Evolutionary conservation across 805 yeast species (phyloP).

Genomic region (Candida alai): DNA sequence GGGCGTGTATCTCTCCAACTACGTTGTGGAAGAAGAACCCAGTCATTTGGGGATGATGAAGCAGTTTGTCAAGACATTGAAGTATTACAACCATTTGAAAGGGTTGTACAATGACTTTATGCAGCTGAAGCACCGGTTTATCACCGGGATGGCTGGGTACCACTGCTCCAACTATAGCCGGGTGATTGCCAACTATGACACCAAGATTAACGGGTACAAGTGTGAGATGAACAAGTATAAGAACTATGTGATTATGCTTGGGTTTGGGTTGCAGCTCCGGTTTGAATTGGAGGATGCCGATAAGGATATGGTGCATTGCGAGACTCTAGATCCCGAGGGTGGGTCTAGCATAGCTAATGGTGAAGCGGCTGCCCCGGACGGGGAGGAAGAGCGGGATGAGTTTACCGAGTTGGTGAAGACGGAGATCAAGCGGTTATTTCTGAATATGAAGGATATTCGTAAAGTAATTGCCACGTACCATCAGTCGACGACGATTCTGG

Average conservation of each 20-base stretch:
- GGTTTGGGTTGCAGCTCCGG: constrained; percentile 45
- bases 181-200: constrained; percentile 37
- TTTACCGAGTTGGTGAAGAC: constrained; percentile 29
- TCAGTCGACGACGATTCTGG: constrained; percentile 23
- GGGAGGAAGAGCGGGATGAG: constrained; percentile 19
- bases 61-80: constrained; percentile 39
- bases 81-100: constrained; percentile 38
- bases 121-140: constrained; percentile 25
- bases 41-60: constrained; percentile 40
- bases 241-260: constrained; percentile 41
- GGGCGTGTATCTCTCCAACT: constrained; percentile 39
- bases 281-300: constrained; percentile 38
- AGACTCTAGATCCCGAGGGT: background rate
- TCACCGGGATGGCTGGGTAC: constrained; percentile 21
- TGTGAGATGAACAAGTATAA: constrained; percentile 43
- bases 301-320: constrained; percentile 6
- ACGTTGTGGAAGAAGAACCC: constrained; percentile 21
- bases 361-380: constrained; percentile 3
- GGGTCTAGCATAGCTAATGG: background rate
- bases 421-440: constrained; percentile 30
- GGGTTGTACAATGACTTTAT: constrained; percentile 30
- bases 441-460: constrained; percentile 27
- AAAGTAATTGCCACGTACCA: constrained; percentile 33
- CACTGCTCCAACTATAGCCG: constrained; percentile 32
- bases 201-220: constrained; percentile 41